Evolutionary conservation across 2,329 filamentous ascomycete genomes (phyloP).

Genomic region (Nigrospora sphaerica): DNA sequence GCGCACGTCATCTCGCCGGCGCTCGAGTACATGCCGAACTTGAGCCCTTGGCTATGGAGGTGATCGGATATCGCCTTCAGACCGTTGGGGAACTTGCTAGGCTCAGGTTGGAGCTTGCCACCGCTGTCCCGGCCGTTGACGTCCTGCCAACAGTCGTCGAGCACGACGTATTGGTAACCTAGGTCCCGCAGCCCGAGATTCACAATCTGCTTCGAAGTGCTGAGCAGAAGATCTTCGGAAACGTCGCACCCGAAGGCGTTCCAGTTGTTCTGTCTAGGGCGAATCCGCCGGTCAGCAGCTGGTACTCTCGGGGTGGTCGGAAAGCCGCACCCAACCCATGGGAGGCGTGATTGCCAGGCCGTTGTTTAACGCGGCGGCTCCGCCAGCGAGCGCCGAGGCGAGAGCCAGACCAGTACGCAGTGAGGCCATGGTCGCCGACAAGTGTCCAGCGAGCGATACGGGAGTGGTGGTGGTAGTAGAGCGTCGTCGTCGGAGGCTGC

Average conservation of each 20-base stretch:
- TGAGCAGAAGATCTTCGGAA: constrained; percentile 8
- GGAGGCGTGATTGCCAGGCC: constrained; percentile 11
- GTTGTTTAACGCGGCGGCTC: constrained; percentile 8
- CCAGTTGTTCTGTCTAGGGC: constrained; percentile 8
- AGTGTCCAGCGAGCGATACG: too few species aligned
- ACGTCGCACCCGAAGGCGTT: constrained; percentile 14
- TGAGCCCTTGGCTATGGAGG: constrained; percentile 26
- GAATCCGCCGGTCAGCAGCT: not conserved
- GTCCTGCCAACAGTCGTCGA: constrained; percentile 10
- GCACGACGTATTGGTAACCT: constrained; percentile 10
- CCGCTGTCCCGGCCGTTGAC: not conserved
- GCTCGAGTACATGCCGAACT: constrained; percentile 30
- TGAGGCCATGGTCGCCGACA: too few species aligned
- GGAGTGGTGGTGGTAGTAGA: too few species aligned
- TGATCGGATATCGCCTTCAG: constrained; percentile 26
- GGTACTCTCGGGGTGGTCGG: not conserved
- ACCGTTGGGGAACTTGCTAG: constrained; percentile 27
- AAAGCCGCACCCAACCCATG: constrained; percentile 10
- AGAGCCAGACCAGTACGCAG: not conserved
- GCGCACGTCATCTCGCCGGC: constrained; percentile 43
- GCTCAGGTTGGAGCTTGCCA: constrained; percentile 1
- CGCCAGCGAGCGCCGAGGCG: constrained; percentile 4
- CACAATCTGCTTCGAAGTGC: constrained; percentile 4
- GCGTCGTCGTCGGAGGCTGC: too few species aligned
- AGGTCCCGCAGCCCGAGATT: constrained; percentile 7